phyloP scores from a whole-genome alignment of 2,329 filamentous ascomycete genomes.

The Moelleriella libera region DNA sequence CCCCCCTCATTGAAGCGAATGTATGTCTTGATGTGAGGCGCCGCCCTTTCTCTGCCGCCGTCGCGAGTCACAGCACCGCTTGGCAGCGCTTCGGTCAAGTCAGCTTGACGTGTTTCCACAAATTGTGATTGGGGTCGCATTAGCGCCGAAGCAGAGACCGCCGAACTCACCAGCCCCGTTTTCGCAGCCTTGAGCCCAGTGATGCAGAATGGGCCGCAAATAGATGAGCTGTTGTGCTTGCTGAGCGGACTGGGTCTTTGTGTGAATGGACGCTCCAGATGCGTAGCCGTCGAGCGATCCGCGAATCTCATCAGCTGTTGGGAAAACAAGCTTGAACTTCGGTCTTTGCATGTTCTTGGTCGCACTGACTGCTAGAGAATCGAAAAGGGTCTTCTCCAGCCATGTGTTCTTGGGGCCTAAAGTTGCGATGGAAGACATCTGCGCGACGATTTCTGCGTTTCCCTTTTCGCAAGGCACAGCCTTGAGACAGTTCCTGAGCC shows the following conservation, averaged over 20 bases:
- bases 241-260: slow-evolving; percentile 54
- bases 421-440: slow-evolving; percentile 74
- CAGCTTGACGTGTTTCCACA: not conserved
- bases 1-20: slow-evolving; percentile 43
- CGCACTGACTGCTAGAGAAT: slow-evolving; percentile 23
- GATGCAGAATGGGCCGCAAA: slow-evolving; percentile 53
- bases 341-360: slow-evolving; percentile 18
- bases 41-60: slow-evolving; percentile 52
- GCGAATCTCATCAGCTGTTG: slow-evolving; percentile 66
- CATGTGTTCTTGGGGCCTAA: slow-evolving; percentile 57
- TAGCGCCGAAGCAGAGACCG: not conserved
- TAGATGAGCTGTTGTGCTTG: slow-evolving; percentile 65
- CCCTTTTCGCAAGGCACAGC: slow-evolving; percentile 31
- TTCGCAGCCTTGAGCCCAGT: slow-evolving; percentile 55
- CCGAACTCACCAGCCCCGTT: slow-evolving; percentile 12
- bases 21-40: slow-evolving; percentile 85
- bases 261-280: slow-evolving; percentile 71
- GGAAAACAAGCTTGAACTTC: slow-evolving; percentile 62
- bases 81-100: slow-evolving; percentile 11
- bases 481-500: slow-evolving; percentile 44
- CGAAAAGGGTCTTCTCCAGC: slow-evolving; percentile 53
- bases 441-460: slow-evolving; percentile 37
- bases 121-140: not conserved
- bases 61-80: slow-evolving; percentile 18
- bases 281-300: slow-evolving; percentile 62